Evolutionary conservation across 495 filamentous ascomycete species (phyloP), one percentile per base, ranked within the genome.

Genomic region (Xylaria palmicola): DNA sequence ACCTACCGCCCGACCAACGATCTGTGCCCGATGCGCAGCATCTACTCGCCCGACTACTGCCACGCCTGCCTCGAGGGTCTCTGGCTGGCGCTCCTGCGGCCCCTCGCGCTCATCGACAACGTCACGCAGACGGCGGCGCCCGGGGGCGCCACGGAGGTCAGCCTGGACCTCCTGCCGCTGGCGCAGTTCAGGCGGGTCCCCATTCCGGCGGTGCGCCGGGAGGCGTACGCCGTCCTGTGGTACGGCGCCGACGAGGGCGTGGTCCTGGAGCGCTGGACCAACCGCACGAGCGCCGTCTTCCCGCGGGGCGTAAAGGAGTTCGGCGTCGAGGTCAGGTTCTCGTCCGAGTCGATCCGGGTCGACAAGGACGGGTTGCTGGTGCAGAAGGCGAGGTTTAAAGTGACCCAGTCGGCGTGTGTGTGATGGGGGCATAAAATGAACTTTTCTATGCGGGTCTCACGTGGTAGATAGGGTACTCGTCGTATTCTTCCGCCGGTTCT

Each of bases 1-100:
- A 62, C 58, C 6, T 69, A 67, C 39, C 65, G 67, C 20, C 67
- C 67, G 0, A 69, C 67, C 1, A 69, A 69, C 12, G 62, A 67
- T 22, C 43, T 58, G 3, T 69, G 67, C 50, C 37, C 66, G 6
- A 67, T 69, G 67, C 62, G 67, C 8, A 39, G 54, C 34, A 64
- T 63, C 17, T 69, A 67, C 17, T 62, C 64, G 0, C 55, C 45
- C 0, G 34, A 67, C 51, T 69, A 67, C 40, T 69, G 67, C 51
- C 32, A 44, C 17, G 67, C 64, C 13, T 69, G 67, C 32, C 62
- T 69, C 0, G 67, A 69, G 17, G 67, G 67, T 1, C 15, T 69
- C 0, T 69, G 67, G 67, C 45, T 67, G 6, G 58, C 61, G n/a
- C 64, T 69, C 17, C 64, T 69, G 12, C 29, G 45, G 1, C 30